A percentile compares a stretch with the other conserved stretches of the same genome.
Evolutionary conservation across 1,284 basidiomycete species (phyloP).

Genomic region (Wallemia mellicola): DNA sequence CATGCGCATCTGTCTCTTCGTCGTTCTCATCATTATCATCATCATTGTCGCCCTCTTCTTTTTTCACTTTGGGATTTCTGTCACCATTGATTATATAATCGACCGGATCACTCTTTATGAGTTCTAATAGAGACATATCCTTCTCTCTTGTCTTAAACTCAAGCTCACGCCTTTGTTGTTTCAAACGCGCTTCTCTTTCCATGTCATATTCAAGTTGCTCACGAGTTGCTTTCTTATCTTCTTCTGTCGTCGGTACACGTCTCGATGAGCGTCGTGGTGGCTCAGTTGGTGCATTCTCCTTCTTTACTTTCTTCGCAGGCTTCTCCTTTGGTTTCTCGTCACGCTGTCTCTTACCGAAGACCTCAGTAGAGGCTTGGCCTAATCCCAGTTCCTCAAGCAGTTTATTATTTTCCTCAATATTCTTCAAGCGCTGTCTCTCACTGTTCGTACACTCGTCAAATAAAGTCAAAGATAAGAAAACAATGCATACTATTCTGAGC

Average conservation of each 20-base stretch:
- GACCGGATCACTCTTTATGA: neutral
- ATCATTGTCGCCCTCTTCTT: neutral
- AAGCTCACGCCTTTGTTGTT: neutral
- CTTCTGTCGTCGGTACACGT: neutral
- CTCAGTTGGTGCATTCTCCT: neutral
- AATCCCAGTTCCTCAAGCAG: neutral
- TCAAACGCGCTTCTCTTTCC: neutral
- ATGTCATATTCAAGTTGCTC: neutral
- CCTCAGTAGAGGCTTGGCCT: neutral
- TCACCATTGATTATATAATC: neutral
- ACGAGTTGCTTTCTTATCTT: neutral
- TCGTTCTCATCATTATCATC: neutral
- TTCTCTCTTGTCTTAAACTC: neutral
- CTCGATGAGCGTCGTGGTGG: neutral
- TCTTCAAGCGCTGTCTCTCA: neutral
- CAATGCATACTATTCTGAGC: neutral
- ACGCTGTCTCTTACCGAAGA: neutral
- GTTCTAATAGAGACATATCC: neutral
- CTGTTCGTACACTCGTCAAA: neutral
- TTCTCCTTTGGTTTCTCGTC: neutral
- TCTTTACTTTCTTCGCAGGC: neutral
- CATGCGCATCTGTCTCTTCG: neutral
- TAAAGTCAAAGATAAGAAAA: no score
- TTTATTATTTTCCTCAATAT: neutral
- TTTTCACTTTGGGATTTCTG: neutral